phyloP scores from a whole-genome alignment of 2,329 filamentous ascomycete species.

The Aureobasidium leucospermi region DNA sequence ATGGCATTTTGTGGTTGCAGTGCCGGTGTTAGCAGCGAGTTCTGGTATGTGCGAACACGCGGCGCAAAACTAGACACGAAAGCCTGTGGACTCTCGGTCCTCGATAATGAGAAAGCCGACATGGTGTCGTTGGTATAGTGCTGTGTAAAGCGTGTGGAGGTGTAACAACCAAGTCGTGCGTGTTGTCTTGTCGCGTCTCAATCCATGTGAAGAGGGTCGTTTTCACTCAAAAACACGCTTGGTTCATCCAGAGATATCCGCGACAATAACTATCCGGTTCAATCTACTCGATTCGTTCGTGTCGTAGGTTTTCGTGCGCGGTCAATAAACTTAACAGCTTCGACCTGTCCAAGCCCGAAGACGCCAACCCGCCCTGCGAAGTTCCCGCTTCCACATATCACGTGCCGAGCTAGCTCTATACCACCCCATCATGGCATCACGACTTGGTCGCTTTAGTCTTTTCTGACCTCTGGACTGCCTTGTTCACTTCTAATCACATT shows the following conservation, averaged over 20 bases:
- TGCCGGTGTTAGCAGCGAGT: constrained; percentile 74
- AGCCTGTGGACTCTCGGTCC: constrained; percentile 62
- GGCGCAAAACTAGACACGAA: constrained; percentile 90
- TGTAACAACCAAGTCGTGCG: constrained; percentile 4
- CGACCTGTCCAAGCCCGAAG: neutral
- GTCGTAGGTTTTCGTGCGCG: neutral
- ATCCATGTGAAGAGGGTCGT: neutral
- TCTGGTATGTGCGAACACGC: constrained; percentile 81
- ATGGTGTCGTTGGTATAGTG: constrained; percentile 20
- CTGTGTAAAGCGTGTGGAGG: neutral
- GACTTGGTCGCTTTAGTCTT: too few species aligned
- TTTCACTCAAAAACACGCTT: neutral
- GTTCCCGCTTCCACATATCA: neutral
- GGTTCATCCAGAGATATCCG: neutral
- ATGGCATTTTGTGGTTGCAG: constrained; percentile 64
- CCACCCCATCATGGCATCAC: neutral
- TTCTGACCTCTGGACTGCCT: neutral
- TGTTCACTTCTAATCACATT: neutral
- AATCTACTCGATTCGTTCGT: neutral
- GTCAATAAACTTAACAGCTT: constrained; percentile 3
- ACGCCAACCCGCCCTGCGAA: neutral
- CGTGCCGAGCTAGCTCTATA: neutral
- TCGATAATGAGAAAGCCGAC: constrained; percentile 26
- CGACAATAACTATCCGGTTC: neutral
- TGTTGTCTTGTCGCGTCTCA: constrained; percentile 6